phyloP scores from a whole-genome alignment of 139 green algal genomes.

The Picochlorum sp. region DNA sequence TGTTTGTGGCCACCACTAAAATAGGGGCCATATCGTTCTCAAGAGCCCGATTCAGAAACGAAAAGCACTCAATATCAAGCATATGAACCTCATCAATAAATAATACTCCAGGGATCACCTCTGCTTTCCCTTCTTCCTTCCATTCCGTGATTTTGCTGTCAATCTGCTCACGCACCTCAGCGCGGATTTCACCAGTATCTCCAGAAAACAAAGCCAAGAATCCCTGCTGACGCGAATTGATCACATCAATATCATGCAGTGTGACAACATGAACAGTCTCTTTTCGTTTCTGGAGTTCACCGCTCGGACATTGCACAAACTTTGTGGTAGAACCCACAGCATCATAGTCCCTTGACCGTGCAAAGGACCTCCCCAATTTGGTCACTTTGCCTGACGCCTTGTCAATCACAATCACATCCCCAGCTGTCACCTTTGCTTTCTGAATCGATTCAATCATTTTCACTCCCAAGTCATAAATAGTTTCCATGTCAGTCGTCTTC shows the following conservation, averaged over 20 bases:
- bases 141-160: slow-evolving; percentile 74
- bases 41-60: slow-evolving; percentile 93
- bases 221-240: slow-evolving; percentile 65
- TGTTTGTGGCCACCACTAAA: slow-evolving; percentile 96
- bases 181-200: slow-evolving; percentile 96
- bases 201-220: slow-evolving; percentile 97
- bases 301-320: slow-evolving; percentile 97
- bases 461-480: slow-evolving; percentile 92
- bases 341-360: slow-evolving; percentile 90
- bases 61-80: slow-evolving; percentile 99
- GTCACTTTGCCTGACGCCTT: slow-evolving; percentile 86
- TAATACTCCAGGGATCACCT: slow-evolving; percentile 95
- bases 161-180: slow-evolving; percentile 77
- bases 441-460: slow-evolving; percentile 88
- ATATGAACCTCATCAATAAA: slow-evolving; percentile 99
- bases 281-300: slow-evolving; percentile 96
- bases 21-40: slow-evolving; percentile 97
- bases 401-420: slow-evolving; percentile 96
- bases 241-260: slow-evolving; percentile 54
- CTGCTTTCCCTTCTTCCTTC: slow-evolving; percentile 98
- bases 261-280: slow-evolving; percentile 96
- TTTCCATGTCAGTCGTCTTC: slow-evolving; percentile 99
- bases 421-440: slow-evolving; percentile 81
- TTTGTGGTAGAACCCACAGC: slow-evolving; percentile 82
- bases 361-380: slow-evolving; percentile 88